A percentile compares a stretch with the other conserved stretches of the same genome.
phyloP scores from a whole-genome alignment of 148 eudicot species.

The Rhododendron griersonianum region DNA sequence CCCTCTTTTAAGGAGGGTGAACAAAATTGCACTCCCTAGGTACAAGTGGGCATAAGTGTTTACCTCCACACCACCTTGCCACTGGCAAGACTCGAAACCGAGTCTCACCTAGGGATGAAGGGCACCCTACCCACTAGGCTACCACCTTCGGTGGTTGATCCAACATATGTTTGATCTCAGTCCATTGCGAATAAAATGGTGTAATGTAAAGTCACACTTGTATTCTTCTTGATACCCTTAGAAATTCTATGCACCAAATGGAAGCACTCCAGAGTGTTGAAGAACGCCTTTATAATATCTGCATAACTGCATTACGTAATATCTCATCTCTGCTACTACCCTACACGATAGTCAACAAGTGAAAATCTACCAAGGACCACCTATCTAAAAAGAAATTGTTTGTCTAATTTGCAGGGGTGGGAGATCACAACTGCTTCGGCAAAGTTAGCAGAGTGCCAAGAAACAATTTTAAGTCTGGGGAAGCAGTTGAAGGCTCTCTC shows the following conservation, averaged over 20 bases:
- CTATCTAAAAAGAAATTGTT: background rate
- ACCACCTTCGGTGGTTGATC: too few relatives aligned
- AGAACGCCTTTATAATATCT: background rate
- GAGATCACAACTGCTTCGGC: conserved; percentile 48
- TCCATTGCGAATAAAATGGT: background rate
- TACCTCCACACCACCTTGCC: too few relatives aligned
- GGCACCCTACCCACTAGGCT: too few relatives aligned
- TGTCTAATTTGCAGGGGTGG: conserved; percentile 39
- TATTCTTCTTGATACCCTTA: background rate
- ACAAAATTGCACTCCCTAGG: too few relatives aligned
- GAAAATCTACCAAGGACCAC: background rate
- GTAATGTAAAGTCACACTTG: background rate
- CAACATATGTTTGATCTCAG: background rate
- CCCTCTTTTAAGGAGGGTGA: too few relatives aligned
- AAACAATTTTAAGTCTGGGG: conserved; percentile 42
- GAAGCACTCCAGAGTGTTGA: background rate
- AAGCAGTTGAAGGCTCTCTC: conserved; percentile 51
- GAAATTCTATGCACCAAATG: background rate
- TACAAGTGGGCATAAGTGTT: too few relatives aligned
- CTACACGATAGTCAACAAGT: too few relatives aligned
- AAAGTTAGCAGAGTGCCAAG: conserved; percentile 50
- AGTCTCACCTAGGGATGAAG: too few relatives aligned
- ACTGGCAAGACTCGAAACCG: too few relatives aligned
- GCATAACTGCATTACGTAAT: background rate
- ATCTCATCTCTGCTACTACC: background rate